Evolutionary conservation across 768 basidiomycete genomes (phyloP).

Genomic region (Leccinum boreale): DNA sequence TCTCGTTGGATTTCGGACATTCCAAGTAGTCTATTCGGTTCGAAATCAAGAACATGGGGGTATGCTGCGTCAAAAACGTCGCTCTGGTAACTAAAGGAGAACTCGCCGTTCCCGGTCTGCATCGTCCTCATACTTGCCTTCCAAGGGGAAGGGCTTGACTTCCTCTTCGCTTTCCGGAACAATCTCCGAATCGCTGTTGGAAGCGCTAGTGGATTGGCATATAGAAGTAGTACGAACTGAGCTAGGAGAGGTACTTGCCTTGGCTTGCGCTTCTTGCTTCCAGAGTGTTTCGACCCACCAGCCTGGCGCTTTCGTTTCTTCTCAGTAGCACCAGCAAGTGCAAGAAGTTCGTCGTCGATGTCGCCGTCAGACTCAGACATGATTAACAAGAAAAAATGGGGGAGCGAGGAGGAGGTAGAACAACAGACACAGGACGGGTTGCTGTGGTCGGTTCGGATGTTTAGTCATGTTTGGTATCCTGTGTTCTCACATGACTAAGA

Average conservation of each 20-base stretch:
- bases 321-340: conserved; percentile 66
- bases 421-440: not conserved
- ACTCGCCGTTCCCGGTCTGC: conserved; percentile 78
- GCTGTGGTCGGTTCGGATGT: conserved; percentile 3
- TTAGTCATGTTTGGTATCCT: conserved; percentile 20
- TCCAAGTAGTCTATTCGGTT: conserved; percentile 56
- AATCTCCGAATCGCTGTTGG: conserved; percentile 47
- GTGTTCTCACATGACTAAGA: conserved; percentile 9
- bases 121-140: conserved; percentile 88
- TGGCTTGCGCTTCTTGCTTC: conserved; percentile 65
- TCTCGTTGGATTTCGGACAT: conserved; percentile 91
- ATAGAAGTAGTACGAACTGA: not conserved
- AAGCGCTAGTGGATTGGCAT: conserved; percentile 29
- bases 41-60: conserved; percentile 5
- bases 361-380: conserved; percentile 54
- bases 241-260: conserved; percentile 48
- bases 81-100: conserved; percentile 22
- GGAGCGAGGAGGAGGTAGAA: not conserved
- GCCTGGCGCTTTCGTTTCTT: conserved; percentile 66
- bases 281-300: conserved; percentile 39
- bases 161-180: conserved; percentile 63
- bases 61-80: conserved; percentile 26
- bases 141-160: conserved; percentile 78
- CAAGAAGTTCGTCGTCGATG: conserved; percentile 72
- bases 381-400: conserved; percentile 2